phyloP scores from a whole-genome alignment of 257 asterid genomes.

The Catharanthus roseus region DNA sequence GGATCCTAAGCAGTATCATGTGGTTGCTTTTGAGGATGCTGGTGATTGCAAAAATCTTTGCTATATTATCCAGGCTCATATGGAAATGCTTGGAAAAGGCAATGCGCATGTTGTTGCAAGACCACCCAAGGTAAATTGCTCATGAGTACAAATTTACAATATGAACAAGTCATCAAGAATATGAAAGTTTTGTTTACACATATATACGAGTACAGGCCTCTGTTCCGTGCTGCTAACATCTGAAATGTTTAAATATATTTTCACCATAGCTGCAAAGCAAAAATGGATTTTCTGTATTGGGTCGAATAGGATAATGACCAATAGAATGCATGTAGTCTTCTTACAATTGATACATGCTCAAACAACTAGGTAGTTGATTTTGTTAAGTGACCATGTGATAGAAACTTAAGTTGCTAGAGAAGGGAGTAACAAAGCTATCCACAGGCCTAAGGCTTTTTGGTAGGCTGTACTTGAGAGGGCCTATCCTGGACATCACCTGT shows the following conservation, averaged over 20 bases:
- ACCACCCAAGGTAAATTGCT: slow-evolving; percentile 76
- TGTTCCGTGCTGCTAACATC: neutral
- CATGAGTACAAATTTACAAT: neutral
- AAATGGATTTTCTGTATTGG: neutral
- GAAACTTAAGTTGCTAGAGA: too few relatives aligned
- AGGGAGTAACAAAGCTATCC: neutral
- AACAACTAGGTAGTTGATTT: neutral
- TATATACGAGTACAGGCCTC: neutral
- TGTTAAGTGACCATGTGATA: neutral
- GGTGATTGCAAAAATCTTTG: slow-evolving; percentile 85
- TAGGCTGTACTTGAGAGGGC: neutral
- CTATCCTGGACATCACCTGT: neutral
- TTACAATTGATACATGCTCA: neutral
- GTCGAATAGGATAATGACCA: neutral
- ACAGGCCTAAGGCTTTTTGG: neutral
- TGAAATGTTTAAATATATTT: neutral
- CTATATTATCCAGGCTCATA: slow-evolving; percentile 72
- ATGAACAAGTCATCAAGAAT: neutral
- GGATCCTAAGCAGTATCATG: slow-evolving; percentile 82
- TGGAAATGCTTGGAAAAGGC: slow-evolving; percentile 87
- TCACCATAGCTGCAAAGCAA: neutral
- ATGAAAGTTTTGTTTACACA: neutral
- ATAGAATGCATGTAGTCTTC: neutral
- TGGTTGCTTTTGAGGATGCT: slow-evolving; percentile 88
- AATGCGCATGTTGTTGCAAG: slow-evolving; percentile 76